Base-by-base conservation (phyloP, 2,329 filamentous ascomycete species). In the Xylaria sp. region DNA sequence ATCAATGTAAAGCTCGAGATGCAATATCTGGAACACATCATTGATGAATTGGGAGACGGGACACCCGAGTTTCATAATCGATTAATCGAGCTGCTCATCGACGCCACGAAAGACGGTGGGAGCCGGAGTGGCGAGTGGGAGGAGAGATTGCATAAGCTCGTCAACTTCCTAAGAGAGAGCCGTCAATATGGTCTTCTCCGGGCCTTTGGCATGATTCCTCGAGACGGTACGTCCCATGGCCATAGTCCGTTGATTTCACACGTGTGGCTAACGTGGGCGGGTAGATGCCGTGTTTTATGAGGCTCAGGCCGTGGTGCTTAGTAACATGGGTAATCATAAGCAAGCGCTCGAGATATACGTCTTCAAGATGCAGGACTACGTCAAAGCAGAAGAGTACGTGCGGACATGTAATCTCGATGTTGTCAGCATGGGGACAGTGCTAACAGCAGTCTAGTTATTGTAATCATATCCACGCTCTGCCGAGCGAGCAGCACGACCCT, bases 321-420 rank as follows among this genome's bases (percentile, higher is more conserved):
- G 92, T 76, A 96, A 95, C 69, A 97, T 98, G 91, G 92, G 92
- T 6, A 90, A 94, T 70, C 93, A 99, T 78, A 93, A 92, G 73
- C 93, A 98, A 77, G 95, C 95, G 0, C 80, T 99, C n/a, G 90
- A 95, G 73, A 97, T 99, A 54, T 99, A 97, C 74, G 94, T 98
- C 27, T 99, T 97, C 78, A 95, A 94, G 75, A 86, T 99, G 75
- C 81, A 90, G 68, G 90, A 97, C 74, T 94, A 91, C 65, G 81
- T 80, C 11, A 98, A 97, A 77, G 95, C 95, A 31, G 95, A 99
- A 84, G 92, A 97, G 89, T 97, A 80, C 64, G 87, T 81, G 27
- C 40, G 8, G 15, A 19, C 19, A 48, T 23, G 35, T 3, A n/a
- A 25, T 41, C 37, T 6, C 31, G n/a, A 56, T 33, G 17, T 8